Percentiles rank a stretch among this genome's conserved stretches.
phyloP scores from a whole-genome alignment of 2,329 filamentous ascomycete genomes.

The Monosporascus sp. region DNA sequence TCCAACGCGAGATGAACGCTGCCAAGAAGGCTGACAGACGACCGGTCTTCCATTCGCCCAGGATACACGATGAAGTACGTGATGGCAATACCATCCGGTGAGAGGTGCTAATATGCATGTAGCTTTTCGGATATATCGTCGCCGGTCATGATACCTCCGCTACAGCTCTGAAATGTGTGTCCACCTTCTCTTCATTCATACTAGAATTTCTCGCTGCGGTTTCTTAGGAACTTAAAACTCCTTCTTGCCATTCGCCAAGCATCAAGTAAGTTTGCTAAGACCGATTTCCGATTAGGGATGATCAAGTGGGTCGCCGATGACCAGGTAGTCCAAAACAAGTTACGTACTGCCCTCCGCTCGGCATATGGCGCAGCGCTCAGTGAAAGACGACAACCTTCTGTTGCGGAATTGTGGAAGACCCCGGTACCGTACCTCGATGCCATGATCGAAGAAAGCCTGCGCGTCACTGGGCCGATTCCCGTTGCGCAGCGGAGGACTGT shows the following conservation, averaged over 20 bases:
- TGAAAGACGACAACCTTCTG: slow-evolving; percentile 8
- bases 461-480: slow-evolving; percentile 67
- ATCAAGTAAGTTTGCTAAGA: no score
- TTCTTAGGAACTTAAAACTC: no score
- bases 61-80: slow-evolving; percentile 27
- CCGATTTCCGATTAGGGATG: slow-evolving; percentile 6
- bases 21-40: slow-evolving; percentile 25
- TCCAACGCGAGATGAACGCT: slow-evolving; percentile 25
- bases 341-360: slow-evolving; percentile 9
- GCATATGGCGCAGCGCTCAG: slow-evolving; percentile 6
- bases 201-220: no score
- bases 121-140: slow-evolving; percentile 14
- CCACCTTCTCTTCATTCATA: neutral
- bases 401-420: slow-evolving; percentile 9
- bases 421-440: slow-evolving; percentile 70
- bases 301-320: slow-evolving; percentile 12
- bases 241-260: no score
- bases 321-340: slow-evolving; percentile 6
- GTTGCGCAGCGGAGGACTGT: slow-evolving; percentile 62
- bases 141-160: slow-evolving; percentile 23
- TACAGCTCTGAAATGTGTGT: slow-evolving; percentile 13
- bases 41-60: slow-evolving; percentile 23
- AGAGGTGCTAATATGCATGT: neutral
- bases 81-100: neutral
- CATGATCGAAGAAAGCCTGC: slow-evolving; percentile 71